These are phyloP conservation scores for Lactarius vividus DNA, from an alignment of 768 basidiomycete genomes.

Conservation along the genomic window DNA sequence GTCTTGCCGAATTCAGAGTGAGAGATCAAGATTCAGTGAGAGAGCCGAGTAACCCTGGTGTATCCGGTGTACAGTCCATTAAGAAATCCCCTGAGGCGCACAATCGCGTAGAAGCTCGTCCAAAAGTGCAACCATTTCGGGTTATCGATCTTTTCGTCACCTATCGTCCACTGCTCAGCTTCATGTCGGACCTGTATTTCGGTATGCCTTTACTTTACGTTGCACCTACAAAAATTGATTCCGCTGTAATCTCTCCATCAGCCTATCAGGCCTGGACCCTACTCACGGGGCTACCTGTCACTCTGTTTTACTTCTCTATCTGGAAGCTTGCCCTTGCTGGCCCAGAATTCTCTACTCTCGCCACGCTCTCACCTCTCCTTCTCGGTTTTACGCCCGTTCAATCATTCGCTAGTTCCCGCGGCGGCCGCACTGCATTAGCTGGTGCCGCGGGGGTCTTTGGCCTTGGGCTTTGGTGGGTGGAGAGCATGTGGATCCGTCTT, in stretches of 20 bases:
- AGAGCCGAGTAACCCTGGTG: conserved; percentile 12
- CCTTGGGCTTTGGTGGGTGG: conserved; percentile 25
- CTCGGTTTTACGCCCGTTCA: conserved; percentile 49
- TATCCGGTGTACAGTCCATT: background rate
- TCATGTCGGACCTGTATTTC: conserved; percentile 51
- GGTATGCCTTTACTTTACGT: conserved; percentile 43
- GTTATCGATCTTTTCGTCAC: background rate
- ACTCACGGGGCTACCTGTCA: conserved; percentile 72
- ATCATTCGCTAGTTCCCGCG: conserved; percentile 10
- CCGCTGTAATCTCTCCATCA: conserved; percentile 31
- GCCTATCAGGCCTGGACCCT: conserved; percentile 83
- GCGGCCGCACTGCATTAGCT: conserved; percentile 17
- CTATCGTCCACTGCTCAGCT: conserved; percentile 26
- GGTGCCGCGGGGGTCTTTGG: conserved; percentile 15
- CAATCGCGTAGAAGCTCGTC: conserved; percentile 8
- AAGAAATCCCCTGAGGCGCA: background rate
- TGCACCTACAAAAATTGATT: conserved; percentile 9
- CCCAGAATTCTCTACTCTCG: conserved; percentile 71
- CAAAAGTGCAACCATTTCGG: background rate
- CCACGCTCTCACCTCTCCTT: conserved; percentile 65
- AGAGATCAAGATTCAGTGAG: conserved; percentile 9
- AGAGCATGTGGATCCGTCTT: conserved; percentile 27
- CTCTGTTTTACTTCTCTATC: conserved; percentile 89
- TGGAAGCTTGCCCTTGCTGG: conserved; percentile 88
- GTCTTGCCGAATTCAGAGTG: conserved; percentile 7